Percentiles rank a stretch among this genome's conserved stretches.
Evolutionary conservation across 108 stramenopile genomes (phyloP).

Genomic region (Heterococcus sp.): DNA sequence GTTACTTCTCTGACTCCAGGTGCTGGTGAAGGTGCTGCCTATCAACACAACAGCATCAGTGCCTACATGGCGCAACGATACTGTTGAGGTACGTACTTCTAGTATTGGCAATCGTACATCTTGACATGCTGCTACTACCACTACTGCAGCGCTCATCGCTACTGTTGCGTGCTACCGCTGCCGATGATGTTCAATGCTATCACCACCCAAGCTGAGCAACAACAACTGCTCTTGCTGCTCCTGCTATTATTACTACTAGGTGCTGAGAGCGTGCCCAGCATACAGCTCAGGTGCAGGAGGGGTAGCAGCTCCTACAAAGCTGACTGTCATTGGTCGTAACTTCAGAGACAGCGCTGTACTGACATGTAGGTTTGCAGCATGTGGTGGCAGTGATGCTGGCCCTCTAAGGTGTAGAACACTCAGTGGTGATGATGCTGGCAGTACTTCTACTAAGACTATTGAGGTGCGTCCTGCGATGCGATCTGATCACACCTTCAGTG

Average conservation of each 20-base stretch:
- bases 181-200: too few relatives aligned
- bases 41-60: conserved; percentile 52
- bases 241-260: conserved; percentile 26
- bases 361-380: conserved; percentile 60
- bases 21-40: conserved; percentile 63
- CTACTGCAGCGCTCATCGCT: not conserved
- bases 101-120: not conserved
- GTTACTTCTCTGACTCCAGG: conserved; percentile 38
- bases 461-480: not conserved
- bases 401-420: conserved; percentile 20
- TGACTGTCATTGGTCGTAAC: conserved; percentile 69
- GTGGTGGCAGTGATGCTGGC: conserved; percentile 26
- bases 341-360: conserved; percentile 57
- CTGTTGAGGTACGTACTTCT: not conserved
- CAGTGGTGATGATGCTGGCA: not conserved
- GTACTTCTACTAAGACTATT: not conserved
- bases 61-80: conserved; percentile 63
- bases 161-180: too few relatives aligned
- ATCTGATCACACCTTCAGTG: too few relatives aligned
- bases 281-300: too few relatives aligned
- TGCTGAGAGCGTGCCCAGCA: conserved; percentile 67
- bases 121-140: not conserved
- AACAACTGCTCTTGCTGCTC: not conserved
- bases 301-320: conserved; percentile 23
- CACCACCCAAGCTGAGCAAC: too few relatives aligned